Percentiles rank a stretch among this genome's conserved stretches.
Evolutionary conservation across 495 filamentous ascomycete species (phyloP).

Genomic region (Trichoderma orchidacearum): DNA sequence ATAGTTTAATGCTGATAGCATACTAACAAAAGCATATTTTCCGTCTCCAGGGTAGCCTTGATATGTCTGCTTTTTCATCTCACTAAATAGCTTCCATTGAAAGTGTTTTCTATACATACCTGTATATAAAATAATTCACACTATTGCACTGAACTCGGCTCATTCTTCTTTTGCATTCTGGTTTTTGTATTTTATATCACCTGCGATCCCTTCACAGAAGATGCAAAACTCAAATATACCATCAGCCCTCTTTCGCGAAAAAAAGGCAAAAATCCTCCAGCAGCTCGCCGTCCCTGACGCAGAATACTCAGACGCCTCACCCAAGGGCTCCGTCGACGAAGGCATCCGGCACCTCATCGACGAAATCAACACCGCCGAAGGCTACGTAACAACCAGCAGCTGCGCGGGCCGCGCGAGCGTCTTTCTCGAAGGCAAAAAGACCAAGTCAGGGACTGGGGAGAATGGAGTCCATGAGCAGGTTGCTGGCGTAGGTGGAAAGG

Average conservation of each 20-base stretch:
- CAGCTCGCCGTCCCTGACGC: constrained; percentile 47
- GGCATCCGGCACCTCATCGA: constrained; percentile 62
- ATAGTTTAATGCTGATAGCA: background rate
- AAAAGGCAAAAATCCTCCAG: constrained; percentile 52
- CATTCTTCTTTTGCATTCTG: background rate
- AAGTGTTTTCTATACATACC: no score
- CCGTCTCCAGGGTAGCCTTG: background rate
- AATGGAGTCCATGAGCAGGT: constrained; percentile 10
- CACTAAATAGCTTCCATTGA: no score
- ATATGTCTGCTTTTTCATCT: no score
- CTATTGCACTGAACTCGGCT: background rate
- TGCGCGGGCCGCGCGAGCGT: constrained; percentile 77
- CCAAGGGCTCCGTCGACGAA: constrained; percentile 73
- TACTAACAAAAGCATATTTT: background rate
- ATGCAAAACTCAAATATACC: constrained; percentile 12
- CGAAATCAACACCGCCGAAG: constrained; percentile 57
- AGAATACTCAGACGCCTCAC: constrained; percentile 64
- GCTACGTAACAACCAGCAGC: constrained; percentile 80
- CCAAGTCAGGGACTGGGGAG: constrained; percentile 10
- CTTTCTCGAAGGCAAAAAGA: constrained; percentile 66
- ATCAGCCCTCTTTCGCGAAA: constrained; percentile 31
- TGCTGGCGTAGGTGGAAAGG: constrained; percentile 61
- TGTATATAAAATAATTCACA: background rate
- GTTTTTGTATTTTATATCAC: background rate
- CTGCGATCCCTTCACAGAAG: background rate